Percentiles rank a stretch among this genome's conserved stretches.
Conservation (phyloP, 1,284 basidiomycete species). For the Paramarasmius palmivorus region DNA sequence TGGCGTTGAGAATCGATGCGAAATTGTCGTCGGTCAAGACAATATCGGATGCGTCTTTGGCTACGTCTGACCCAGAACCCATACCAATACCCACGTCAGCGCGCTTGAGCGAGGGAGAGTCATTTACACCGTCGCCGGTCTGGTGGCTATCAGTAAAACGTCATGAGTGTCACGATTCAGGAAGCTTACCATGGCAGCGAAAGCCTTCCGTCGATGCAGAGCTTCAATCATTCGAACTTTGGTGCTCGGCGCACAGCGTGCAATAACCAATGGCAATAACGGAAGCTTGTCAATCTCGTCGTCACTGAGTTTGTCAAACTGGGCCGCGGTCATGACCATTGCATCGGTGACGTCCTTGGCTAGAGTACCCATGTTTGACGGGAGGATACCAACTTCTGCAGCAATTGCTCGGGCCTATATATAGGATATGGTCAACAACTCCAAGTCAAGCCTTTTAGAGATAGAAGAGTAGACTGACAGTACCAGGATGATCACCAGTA, state of each 20-base stretch:
- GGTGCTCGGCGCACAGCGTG: conserved; percentile 48
- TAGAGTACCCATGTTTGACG: not conserved
- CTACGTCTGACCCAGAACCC: conserved; percentile 58
- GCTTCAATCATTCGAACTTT: conserved; percentile 54
- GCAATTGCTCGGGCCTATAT: conserved; percentile 71
- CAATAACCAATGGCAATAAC: conserved; percentile 43
- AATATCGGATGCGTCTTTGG: conserved; percentile 48
- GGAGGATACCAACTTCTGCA: conserved; percentile 49
- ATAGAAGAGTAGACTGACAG: too few species aligned
- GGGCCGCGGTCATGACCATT: conserved; percentile 15
- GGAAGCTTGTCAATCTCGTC: conserved; percentile 49
- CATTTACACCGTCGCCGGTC: conserved; percentile 66
- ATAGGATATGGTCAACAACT: too few species aligned
- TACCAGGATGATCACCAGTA: conserved; percentile 64
- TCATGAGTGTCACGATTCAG: not conserved
- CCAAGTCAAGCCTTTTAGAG: too few species aligned
- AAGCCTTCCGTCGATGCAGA: conserved; percentile 35
- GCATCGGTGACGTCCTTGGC: not conserved
- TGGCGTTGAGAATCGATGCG: conserved; percentile 60
- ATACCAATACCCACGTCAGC: conserved; percentile 66
- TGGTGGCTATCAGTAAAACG: not conserved
- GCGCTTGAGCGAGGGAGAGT: conserved; percentile 54
- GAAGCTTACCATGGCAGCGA: conserved; percentile 44
- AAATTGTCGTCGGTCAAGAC: conserved; percentile 65
- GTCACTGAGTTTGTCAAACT: conserved; percentile 68